phyloP scores from a whole-genome alignment of 345 rosid species.

The Aquilaria malaccensis region DNA sequence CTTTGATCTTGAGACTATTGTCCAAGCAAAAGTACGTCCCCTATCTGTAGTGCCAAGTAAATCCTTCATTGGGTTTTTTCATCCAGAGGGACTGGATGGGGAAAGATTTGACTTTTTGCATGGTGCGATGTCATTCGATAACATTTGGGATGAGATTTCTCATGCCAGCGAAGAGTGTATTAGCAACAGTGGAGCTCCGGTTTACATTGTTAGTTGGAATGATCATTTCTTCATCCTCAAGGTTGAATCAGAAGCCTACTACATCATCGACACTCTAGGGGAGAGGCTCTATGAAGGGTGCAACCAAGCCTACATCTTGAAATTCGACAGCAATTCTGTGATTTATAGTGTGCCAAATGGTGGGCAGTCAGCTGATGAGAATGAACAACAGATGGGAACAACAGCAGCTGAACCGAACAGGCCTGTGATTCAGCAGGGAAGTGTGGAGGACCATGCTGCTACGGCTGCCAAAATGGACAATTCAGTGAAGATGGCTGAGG shows the following conservation, averaged over 20 bases:
- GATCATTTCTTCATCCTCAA: conserved; percentile 64
- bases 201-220: conserved; percentile 67
- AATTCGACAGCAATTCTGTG: conserved; percentile 38
- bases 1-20: conserved; percentile 59
- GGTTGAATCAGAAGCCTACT: conserved; percentile 57
- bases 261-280: conserved; percentile 61
- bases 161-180: conserved; percentile 6
- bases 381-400: no score
- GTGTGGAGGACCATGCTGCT: not conserved
- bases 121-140: conserved; percentile 66
- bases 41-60: conserved; percentile 33
- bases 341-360: conserved; percentile 21
- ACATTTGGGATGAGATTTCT: conserved; percentile 58
- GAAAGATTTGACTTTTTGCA: conserved; percentile 47
- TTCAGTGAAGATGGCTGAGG: not conserved
- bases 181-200: conserved; percentile 12
- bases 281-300: conserved; percentile 64
- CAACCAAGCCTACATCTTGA: conserved; percentile 48
- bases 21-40: conserved; percentile 48
- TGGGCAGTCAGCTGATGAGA: conserved; percentile 15
- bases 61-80: conserved; percentile 63
- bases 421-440: not conserved
- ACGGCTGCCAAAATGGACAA: not conserved
- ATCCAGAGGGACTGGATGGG: conserved; percentile 46
- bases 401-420: conserved; percentile 1